Conservation (phyloP, 139 green algal species). For the Picochlorum sp. region DNA sequence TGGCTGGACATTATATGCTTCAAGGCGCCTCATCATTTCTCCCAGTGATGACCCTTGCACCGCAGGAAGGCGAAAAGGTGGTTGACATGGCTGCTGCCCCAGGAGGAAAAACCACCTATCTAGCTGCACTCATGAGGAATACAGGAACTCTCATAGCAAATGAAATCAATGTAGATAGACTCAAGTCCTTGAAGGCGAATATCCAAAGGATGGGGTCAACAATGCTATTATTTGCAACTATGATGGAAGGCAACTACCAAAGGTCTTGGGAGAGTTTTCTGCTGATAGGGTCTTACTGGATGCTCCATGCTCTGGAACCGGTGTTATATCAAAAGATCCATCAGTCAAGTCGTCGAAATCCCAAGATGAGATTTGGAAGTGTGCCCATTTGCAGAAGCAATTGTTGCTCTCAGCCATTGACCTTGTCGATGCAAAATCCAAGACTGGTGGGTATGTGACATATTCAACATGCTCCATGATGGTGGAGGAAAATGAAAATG, state of each 20-base stretch:
- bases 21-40: conserved; percentile 94
- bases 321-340: conserved; percentile 91
- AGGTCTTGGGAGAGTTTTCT: conserved; percentile 69
- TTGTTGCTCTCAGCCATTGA: conserved; percentile 96
- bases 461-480: conserved; percentile 98
- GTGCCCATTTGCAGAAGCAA: conserved; percentile 92
- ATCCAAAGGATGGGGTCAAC: conserved; percentile 90
- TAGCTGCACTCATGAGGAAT: conserved; percentile 93
- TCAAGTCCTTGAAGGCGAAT: conserved; percentile 87
- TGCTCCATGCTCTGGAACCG: conserved; percentile 95
- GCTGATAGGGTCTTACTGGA: conserved; percentile 95
- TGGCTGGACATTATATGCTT: conserved; percentile 99
- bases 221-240: conserved; percentile 93
- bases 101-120: conserved; percentile 98
- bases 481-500: conserved; percentile 97
- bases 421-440: conserved; percentile 75
- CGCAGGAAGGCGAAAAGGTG: conserved; percentile 76
- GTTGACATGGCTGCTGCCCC: conserved; percentile 96
- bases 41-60: conserved; percentile 93
- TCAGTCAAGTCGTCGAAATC: conserved; percentile 82
- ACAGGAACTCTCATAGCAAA: conserved; percentile 92
- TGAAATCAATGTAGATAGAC: conserved; percentile 86
- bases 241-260: conserved; percentile 72
- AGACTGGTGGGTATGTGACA: conserved; percentile 76
- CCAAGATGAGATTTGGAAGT: conserved; percentile 84